Conservation (phyloP, 2,329 filamentous ascomycete species). For the Cercospora sp. region DNA sequence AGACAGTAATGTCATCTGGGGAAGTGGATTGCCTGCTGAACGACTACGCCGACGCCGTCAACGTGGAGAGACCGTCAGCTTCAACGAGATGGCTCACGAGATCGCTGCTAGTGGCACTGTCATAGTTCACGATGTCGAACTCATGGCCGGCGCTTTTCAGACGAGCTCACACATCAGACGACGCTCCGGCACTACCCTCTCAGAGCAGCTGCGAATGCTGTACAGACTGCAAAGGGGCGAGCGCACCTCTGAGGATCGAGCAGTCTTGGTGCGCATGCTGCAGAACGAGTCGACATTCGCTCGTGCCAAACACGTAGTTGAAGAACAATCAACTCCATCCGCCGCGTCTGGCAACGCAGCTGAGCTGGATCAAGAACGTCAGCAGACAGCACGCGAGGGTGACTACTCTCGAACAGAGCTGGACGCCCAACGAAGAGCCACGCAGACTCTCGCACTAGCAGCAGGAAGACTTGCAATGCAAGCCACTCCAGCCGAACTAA, state of each 20-base stretch:
- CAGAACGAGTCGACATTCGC: slow-evolving; percentile 21
- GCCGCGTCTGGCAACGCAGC: slow-evolving; percentile 5
- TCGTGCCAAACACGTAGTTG: slow-evolving; percentile 25
- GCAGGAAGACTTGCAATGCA: slow-evolving; percentile 35
- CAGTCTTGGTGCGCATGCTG: slow-evolving; percentile 30
- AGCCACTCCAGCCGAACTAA: slow-evolving; percentile 25
- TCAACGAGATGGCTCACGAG: slow-evolving; percentile 20
- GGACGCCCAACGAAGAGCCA: slow-evolving; percentile 32
- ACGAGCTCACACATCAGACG: slow-evolving; percentile 32
- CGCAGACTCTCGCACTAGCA: slow-evolving; percentile 31
- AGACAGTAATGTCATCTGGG: slow-evolving; percentile 21
- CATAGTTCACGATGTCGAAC: slow-evolving; percentile 31
- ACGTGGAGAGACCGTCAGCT: slow-evolving; percentile 22
- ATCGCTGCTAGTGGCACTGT: slow-evolving; percentile 14
- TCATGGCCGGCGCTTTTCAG: slow-evolving; percentile 37
- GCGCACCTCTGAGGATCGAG: slow-evolving; percentile 26
- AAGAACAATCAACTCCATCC: slow-evolving; percentile 13
- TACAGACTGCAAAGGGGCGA: slow-evolving; percentile 33
- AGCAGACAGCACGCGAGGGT: slow-evolving; percentile 30
- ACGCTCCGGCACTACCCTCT: slow-evolving; percentile 24
- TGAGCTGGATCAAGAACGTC: slow-evolving; percentile 17
- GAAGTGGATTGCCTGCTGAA: slow-evolving; percentile 23
- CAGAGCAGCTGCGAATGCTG: slow-evolving; percentile 33
- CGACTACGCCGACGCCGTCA: slow-evolving; percentile 22
- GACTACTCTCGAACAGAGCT: slow-evolving; percentile 35